Percentiles rank a stretch among this genome's conserved stretches.
These are phyloP conservation scores for Dacryopinax spathularia DNA, from an alignment of 768 basidiomycete species.

Conservation along the genomic window DNA sequence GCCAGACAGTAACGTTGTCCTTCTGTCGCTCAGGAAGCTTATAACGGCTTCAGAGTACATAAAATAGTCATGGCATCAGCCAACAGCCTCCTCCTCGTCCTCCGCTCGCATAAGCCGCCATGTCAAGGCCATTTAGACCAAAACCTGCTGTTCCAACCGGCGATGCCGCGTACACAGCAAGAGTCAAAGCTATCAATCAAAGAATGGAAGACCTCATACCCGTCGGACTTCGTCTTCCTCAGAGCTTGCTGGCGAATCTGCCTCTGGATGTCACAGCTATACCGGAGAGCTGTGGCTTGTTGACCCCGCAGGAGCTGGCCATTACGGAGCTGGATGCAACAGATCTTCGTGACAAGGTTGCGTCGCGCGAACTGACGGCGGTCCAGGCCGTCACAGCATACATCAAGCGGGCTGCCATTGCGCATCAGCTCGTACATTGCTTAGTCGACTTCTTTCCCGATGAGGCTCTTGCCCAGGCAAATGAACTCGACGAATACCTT, in stretches of 20 bases:
- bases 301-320: slow-evolving; percentile 22
- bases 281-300: slow-evolving; percentile 23
- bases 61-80: not conserved
- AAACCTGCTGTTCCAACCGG: not conserved
- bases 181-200: not conserved
- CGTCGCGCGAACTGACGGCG: not conserved
- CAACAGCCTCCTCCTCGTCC: not conserved
- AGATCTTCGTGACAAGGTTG: not conserved
- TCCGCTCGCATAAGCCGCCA: not conserved
- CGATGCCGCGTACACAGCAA: not conserved
- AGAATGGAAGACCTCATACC: not conserved
- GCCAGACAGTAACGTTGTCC: not conserved
- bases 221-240: not conserved
- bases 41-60: not conserved
- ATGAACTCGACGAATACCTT: slow-evolving; percentile 49
- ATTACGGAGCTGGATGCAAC: slow-evolving; percentile 18
- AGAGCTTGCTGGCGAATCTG: not conserved
- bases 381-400: not conserved
- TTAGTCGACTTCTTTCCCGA: slow-evolving; percentile 71
- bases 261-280: slow-evolving; percentile 23
- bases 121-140: not conserved
- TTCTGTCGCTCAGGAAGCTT: not conserved
- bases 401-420: not conserved
- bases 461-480: slow-evolving; percentile 47
- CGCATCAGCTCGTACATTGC: slow-evolving; percentile 30